These are phyloP conservation scores for Vickermania spadyakhi DNA, from an alignment of 208 protist genomes.

Conservation along the genomic window DNA sequence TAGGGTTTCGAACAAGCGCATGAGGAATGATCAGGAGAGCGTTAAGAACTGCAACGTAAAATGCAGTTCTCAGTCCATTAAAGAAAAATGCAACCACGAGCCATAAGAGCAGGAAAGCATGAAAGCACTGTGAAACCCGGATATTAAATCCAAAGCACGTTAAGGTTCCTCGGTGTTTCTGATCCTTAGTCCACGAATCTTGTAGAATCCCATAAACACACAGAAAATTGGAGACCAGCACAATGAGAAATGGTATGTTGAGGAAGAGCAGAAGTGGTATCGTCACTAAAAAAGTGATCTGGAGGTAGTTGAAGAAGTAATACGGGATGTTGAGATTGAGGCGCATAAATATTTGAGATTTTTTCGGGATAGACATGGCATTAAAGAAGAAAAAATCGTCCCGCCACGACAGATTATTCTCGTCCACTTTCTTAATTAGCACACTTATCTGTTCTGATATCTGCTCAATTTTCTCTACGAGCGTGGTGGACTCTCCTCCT, in stretches of 20 bases:
- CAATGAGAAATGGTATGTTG: slow-evolving; percentile 43
- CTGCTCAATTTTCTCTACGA: no score
- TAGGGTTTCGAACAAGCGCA: slow-evolving; percentile 48
- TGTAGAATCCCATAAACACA: slow-evolving; percentile 31
- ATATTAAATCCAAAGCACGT: slow-evolving; percentile 35
- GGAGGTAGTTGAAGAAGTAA: slow-evolving; percentile 70
- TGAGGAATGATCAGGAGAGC: slow-evolving; percentile 51
- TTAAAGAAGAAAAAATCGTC: slow-evolving; percentile 49
- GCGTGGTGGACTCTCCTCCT: no score
- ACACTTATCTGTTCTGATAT: background rate
- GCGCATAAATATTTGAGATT: slow-evolving; percentile 29
- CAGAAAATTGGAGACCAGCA: slow-evolving; percentile 22
- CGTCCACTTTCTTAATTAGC: slow-evolving; percentile 15
- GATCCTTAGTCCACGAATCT: slow-evolving; percentile 13
- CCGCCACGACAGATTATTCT: slow-evolving; percentile 62
- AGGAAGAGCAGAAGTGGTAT: slow-evolving; percentile 55
- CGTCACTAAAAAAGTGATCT: slow-evolving; percentile 46
- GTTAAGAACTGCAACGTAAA: slow-evolving; percentile 35
- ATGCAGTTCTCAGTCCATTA: slow-evolving; percentile 28
- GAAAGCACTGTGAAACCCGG: slow-evolving; percentile 16
- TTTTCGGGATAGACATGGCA: slow-evolving; percentile 41
- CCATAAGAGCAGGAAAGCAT: slow-evolving; percentile 2
- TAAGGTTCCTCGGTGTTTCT: slow-evolving; percentile 14
- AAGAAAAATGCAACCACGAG: slow-evolving; percentile 2
- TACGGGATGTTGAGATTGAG: slow-evolving; percentile 82